Evolutionary conservation across 176 grass and related monocot genomes (phyloP), one percentile per base, ranked within the genome.

Genomic region (Areca catechu): DNA sequence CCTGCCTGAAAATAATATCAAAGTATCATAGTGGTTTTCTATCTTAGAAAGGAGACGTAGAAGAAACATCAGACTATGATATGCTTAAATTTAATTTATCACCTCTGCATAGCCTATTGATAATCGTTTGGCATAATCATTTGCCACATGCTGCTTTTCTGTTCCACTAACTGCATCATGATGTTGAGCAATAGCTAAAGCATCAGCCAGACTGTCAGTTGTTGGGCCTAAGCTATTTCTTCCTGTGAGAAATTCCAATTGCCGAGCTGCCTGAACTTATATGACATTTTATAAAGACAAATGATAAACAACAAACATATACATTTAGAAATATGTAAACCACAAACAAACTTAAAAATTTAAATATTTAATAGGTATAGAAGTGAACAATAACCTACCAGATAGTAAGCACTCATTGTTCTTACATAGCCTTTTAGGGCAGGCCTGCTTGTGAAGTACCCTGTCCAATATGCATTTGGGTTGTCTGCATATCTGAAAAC

Each of bases 41-140:
- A 22, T 53, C n/a, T 67, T 18, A 22, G 3, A 16, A 24, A 3
- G 34, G 34, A 43, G 34, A n/a, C n/a, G n/a, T n/a, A n/a, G 34
- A 43, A 43, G 34, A 43, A 43, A 43, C 34, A 43, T 43, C 7
- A 43, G 34, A 43, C 9, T 14, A 43, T 43, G 9, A 43, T 43
- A 43, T 2, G 34, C 34, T 43, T 43, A 43, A 43, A 43, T 43
- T 43, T 43, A 43, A 14, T 43, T 14, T 9, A 14, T 76, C 34
- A 96, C 91, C 82, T 82, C 63, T 51, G 75, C 63, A 76, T 90
- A 96, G 66, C 91, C 86, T 80, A 96, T 96, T 19, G 82, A 84
- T 43, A 96, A 76, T 76, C 91, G 77, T 71, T 96, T 96, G 34
- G 91, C 86, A 90, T 96, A 96, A 76, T 96, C 91, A 81, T 96